phyloP scores from a whole-genome alignment of 805 yeast genomes.

The Zygotorulaspora chibaensis region DNA sequence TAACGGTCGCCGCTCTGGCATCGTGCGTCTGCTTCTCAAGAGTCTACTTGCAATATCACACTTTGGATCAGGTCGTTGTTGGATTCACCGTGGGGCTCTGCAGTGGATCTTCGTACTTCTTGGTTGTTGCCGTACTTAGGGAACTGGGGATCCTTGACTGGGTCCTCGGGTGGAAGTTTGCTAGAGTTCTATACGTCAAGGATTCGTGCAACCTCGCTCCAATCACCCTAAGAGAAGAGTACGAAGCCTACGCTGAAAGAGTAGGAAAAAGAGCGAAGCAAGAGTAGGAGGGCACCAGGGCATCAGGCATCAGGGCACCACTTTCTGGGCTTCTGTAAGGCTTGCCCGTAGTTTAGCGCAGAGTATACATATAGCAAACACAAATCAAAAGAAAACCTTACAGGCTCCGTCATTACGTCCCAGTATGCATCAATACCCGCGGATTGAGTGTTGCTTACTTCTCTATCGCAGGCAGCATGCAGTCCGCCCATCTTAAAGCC shows the following conservation, averaged over 20 bases:
- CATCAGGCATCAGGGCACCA: no score
- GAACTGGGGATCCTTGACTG: constrained; percentile 65
- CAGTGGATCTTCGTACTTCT: constrained; percentile 56
- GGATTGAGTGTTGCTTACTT: no score
- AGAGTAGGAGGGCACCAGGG: no score
- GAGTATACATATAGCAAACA: no score
- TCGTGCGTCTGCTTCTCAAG: constrained; percentile 60
- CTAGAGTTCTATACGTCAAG: constrained; percentile 49
- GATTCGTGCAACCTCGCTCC: constrained; percentile 55
- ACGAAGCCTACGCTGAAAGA: constrained; percentile 33
- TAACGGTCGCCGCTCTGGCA: constrained; percentile 25
- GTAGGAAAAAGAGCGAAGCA: constrained; percentile 6
- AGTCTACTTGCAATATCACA: constrained; percentile 75
- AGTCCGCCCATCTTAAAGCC: no score
- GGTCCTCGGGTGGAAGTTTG: constrained; percentile 56
- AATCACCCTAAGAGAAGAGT: constrained; percentile 46
- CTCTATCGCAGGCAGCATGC: no score
- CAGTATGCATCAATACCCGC: no score
- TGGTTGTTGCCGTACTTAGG: constrained; percentile 49
- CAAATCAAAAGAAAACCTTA: no score
- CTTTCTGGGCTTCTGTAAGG: no score
- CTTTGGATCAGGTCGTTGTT: constrained; percentile 63
- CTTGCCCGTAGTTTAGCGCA: no score
- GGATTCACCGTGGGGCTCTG: constrained; percentile 64
- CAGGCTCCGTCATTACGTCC: no score